These are phyloP conservation scores for Fusarium continuum DNA, from an alignment of 2,329 filamentous ascomycete genomes.

Conservation along the genomic window DNA sequence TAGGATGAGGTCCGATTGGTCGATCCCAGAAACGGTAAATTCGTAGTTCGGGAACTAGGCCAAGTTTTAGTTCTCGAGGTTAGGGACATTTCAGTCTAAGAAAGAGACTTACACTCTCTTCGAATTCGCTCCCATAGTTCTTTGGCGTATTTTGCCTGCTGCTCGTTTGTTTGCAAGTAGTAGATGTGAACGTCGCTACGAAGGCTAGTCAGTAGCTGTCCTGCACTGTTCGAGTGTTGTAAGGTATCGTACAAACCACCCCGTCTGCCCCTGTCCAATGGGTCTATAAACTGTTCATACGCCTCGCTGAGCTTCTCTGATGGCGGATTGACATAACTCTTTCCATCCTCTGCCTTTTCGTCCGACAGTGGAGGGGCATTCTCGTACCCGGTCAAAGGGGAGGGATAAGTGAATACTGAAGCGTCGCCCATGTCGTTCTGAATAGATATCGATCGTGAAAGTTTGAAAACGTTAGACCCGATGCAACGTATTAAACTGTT, in stretches of 20 bases:
- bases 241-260: constrained; percentile 75
- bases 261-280: constrained; percentile 70
- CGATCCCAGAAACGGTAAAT: constrained; percentile 81
- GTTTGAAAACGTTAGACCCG: no score
- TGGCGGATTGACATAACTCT: constrained; percentile 76
- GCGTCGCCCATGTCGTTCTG: constrained; percentile 30
- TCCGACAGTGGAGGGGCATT: constrained; percentile 63
- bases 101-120: constrained; percentile 71
- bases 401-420: constrained; percentile 45
- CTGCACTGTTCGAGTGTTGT: accelerated
- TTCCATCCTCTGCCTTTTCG: constrained; percentile 75
- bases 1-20: constrained; percentile 82
- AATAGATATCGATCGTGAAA: no score
- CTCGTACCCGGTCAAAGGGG: constrained; percentile 67
- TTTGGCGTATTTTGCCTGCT: constrained; percentile 72
- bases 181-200: constrained; percentile 84
- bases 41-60: constrained; percentile 83
- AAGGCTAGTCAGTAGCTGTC: background rate
- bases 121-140: constrained; percentile 82
- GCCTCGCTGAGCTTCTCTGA: constrained; percentile 69
- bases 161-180: constrained; percentile 71
- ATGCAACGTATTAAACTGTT: no score
- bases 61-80: background rate
- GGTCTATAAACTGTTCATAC: constrained; percentile 74
- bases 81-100: accelerated